Conservation (phyloP, 164 flowering plant species). For the Cinnamomum chago region DNA sequence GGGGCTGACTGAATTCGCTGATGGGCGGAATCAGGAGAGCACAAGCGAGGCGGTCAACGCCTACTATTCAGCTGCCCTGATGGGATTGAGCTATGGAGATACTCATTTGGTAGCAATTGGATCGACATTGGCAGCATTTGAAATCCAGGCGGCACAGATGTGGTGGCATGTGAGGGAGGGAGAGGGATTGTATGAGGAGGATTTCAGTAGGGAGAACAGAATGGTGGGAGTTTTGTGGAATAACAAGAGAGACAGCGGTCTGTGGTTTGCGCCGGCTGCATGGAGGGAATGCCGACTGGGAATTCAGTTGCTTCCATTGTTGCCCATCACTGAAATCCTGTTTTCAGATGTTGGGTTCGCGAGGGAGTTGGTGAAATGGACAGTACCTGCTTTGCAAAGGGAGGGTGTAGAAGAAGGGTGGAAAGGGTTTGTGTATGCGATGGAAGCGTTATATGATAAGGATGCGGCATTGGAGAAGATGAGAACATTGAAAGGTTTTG, state of each 20-base stretch:
- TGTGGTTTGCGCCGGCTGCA: constrained; percentile 85
- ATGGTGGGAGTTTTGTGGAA: constrained; percentile 88
- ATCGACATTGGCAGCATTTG: constrained; percentile 68
- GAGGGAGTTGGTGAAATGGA: constrained; percentile 67
- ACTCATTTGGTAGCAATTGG: constrained; percentile 63
- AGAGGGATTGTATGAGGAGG: constrained; percentile 46
- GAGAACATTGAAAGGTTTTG: constrained; percentile 50
- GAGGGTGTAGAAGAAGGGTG: constrained; percentile 86
- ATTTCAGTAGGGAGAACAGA: constrained; percentile 59
- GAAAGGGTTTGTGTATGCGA: constrained; percentile 85
- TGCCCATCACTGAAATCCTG: constrained; percentile 68
- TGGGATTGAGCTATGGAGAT: constrained; percentile 92
- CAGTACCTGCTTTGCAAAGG: constrained; percentile 59
- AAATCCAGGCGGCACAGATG: constrained; percentile 63
- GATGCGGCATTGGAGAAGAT: constrained; percentile 53
- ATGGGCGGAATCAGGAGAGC: constrained; percentile 87
- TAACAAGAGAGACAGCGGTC: constrained; percentile 79
- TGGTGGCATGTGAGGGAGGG: constrained; percentile 87
- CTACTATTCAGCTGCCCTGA: constrained; percentile 83
- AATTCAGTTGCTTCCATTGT: constrained; percentile 73
- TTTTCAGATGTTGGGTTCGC: constrained; percentile 54
- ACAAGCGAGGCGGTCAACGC: constrained; percentile 86
- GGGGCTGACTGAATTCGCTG: constrained; percentile 76
- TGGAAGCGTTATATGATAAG: constrained; percentile 70
- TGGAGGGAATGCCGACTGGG: constrained; percentile 86